Base-by-base conservation (phyloP, 2,329 filamentous ascomycete genomes). In the Pestalotiopsis sp. region DNA sequence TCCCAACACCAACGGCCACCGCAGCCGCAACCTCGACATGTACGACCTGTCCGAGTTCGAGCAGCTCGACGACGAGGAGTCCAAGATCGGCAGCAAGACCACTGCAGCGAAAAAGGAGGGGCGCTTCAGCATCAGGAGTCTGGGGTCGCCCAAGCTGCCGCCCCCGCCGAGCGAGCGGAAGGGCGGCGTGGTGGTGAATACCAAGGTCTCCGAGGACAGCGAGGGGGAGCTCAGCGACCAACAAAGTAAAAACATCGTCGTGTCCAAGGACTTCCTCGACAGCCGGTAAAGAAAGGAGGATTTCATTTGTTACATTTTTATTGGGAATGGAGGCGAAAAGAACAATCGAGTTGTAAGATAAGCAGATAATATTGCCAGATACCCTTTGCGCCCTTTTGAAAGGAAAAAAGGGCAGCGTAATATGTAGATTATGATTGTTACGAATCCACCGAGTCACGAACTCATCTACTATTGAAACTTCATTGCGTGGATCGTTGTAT, bases 121-220 rank as follows among this genome's bases (percentile, higher is more conserved):
- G 0, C 45, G 63, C 13, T 57, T 57, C 13, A 56, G 49, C 25
- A 49, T 66, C 12, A 7, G 23, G 45, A 38, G 63, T 20, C 52
- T 66, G n/a, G 27, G 59, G 4, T 62, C 59, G 7, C 59, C 59
- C 14, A 62, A 36, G 9, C n/a, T 62, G 25, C 27, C 27, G 17
- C 14, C 27, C 4, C 14, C 27, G 36, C 4, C 27, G 58, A 38
- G n/a, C 17, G 31, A 23, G 6, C 20, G 31, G n/a, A 25, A 38
- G 4, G 5, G 63, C 17, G 13, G 27, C 4, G 57, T 45, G 14
- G 38, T 56, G 25, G 38, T 56, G 25, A 57, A 66, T 20, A 17
- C 36, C 63, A 56, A 66, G 63, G 58, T 69, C 14, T 67, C 45
- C 20, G 65, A 67, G 58, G 68, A 69, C 41, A 69, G 68, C 39